Percentiles rank a stretch among this genome's conserved stretches.
Conservation (phyloP, 441 rosid genomes). For the Kokia cookei region DNA sequence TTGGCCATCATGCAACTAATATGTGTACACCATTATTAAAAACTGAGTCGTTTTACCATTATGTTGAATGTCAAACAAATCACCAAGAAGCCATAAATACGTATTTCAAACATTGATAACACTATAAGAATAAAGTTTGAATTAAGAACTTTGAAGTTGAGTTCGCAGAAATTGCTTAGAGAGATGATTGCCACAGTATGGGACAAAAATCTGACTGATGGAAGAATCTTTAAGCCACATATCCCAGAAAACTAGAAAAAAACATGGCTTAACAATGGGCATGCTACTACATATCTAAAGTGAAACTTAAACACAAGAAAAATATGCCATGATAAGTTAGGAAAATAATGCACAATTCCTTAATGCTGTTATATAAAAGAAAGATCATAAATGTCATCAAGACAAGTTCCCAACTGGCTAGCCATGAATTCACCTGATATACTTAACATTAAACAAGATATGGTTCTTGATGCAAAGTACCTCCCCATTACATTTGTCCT, state of each 20-base stretch:
- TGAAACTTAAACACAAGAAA: neutral
- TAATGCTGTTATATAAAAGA: neutral
- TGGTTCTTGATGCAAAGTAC: conserved; percentile 28
- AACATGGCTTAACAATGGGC: neutral
- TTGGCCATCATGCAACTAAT: neutral
- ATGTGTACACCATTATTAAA: neutral
- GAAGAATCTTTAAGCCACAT: neutral
- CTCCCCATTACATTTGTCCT: conserved; percentile 41
- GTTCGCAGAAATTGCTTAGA: neutral
- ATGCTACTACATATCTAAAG: neutral
- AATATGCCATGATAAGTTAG: neutral
- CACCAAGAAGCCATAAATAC: neutral
- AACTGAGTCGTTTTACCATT: neutral
- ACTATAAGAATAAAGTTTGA: neutral
- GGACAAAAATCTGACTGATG: neutral
- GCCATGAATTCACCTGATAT: neutral
- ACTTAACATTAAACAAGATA: conserved; percentile 9
- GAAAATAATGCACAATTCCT: neutral
- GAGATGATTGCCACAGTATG: neutral
- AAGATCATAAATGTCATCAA: neutral
- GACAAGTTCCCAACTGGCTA: conserved; percentile 5
- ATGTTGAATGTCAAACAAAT: neutral
- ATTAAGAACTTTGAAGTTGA: neutral
- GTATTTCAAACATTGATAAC: neutral
- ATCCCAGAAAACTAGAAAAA: neutral